Conservation (phyloP, 75 land plant genomes). For the Larix kaempferi region DNA sequence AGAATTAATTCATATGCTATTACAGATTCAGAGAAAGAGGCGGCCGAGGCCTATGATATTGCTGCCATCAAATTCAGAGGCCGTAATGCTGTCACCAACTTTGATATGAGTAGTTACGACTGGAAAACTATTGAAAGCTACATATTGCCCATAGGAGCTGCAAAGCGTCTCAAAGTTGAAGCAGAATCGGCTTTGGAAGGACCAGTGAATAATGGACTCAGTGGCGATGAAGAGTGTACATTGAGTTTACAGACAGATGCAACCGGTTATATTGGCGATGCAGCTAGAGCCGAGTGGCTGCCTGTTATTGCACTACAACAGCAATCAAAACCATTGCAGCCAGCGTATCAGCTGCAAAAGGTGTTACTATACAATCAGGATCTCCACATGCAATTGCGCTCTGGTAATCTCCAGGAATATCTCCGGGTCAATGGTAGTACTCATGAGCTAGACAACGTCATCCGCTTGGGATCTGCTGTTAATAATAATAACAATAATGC, state of each 20-base stretch:
- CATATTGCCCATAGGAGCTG: slow-evolving; percentile 8
- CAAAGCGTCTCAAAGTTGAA: not conserved
- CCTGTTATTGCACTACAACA: not conserved
- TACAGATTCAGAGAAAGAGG: slow-evolving; percentile 54
- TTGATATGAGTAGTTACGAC: slow-evolving; percentile 46
- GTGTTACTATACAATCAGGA: not conserved
- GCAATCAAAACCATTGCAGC: not conserved
- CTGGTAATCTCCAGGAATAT: not conserved
- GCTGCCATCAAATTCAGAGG: slow-evolving; percentile 56
- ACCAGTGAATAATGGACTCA: not conserved
- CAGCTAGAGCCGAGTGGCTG: not conserved
- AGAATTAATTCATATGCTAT: no score
- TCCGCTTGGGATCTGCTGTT: slow-evolving; percentile 1
- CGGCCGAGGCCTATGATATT: slow-evolving; percentile 58
- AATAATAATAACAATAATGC: not conserved
- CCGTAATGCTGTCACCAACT: slow-evolving; percentile 48
- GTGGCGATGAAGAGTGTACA: not conserved
- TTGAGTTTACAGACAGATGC: not conserved
- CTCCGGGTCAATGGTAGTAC: not conserved
- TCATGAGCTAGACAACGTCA: slow-evolving; percentile 4
- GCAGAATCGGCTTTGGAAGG: slow-evolving; percentile 1
- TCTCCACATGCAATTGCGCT: not conserved
- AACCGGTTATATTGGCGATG: not conserved
- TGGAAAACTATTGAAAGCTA: slow-evolving; percentile 19
- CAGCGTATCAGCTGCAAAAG: not conserved